Evolutionary conservation across 192 early-diverging fungal species (phyloP), one percentile per base, ranked within the genome.

Genomic region (Coemansia sp.): DNA sequence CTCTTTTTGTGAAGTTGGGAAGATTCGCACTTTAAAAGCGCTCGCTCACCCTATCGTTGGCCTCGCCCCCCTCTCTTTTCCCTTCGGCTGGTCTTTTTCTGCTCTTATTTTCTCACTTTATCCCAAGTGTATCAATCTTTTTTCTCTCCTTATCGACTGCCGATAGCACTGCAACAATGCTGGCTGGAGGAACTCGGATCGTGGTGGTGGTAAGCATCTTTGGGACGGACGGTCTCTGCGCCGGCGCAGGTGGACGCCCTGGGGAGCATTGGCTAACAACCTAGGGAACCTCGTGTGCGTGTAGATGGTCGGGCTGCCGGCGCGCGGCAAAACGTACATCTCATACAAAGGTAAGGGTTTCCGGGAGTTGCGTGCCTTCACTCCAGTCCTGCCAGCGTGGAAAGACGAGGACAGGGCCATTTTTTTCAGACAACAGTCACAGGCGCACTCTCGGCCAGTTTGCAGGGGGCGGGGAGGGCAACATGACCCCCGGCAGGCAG

Each of bases 291-390:
- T 20, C 9, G 38, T 40, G 3, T 53, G 35, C 14, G 23, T 65
- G 52, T 80, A 90, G 82, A 95, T 91, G 88, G 91, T 95, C 17
- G 91, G 90, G 23, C 69, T 92, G 52, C 90, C 91, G 20, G 94
- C 94, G 23, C 79, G 93, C 22, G 96, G 96, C 39, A 99, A 99
- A 76, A 99, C 96, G 7, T 97, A 95, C 66, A 94, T 94, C 40
- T 87, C 92, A 12, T 84, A 89, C 55, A 89, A 89, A 87, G 86
- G 87, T 90, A n/a, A n/a, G n/a, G n/a, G n/a, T n/a, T n/a, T n/a
- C n/a, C n/a, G n/a, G n/a, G n/a, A n/a, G n/a, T n/a, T n/a, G n/a
- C n/a, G n/a, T n/a, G n/a, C n/a, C n/a, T n/a, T n/a, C n/a, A n/a
- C n/a, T n/a, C n/a, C n/a, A n/a, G n/a, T n/a, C n/a, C n/a, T n/a